phyloP scores from a whole-genome alignment of 176 grass and related monocot genomes.

The Urochloa ruziziensis region DNA sequence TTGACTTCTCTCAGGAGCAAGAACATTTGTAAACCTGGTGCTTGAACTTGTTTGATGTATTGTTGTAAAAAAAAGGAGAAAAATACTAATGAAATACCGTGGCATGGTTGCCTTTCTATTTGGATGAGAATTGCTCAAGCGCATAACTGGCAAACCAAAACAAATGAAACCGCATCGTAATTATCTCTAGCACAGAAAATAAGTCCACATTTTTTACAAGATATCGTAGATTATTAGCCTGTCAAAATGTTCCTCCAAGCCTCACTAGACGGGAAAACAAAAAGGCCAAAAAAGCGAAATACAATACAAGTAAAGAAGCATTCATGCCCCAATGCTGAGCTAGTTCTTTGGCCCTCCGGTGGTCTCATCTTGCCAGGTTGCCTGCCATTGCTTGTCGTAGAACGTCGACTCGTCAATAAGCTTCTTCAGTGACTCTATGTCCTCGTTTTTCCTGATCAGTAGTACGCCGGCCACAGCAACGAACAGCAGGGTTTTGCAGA shows the following conservation, averaged over 20 bases:
- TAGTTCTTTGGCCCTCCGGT: slow-evolving; percentile 45
- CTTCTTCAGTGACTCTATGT: slow-evolving; percentile 72
- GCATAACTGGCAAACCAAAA: background rate
- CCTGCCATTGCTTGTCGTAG: slow-evolving; percentile 97
- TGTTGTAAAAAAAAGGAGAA: background rate
- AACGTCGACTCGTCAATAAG: slow-evolving; percentile 80
- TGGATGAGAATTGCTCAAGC: background rate
- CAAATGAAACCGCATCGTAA: background rate
- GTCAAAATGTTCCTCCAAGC: background rate
- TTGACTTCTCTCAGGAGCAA: background rate
- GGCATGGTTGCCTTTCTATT: background rate
- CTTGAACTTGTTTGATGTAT: background rate
- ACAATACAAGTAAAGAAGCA: slow-evolving; percentile 10
- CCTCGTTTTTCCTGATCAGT: slow-evolving; percentile 82
- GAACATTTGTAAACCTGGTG: background rate
- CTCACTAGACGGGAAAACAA: slow-evolving; percentile 21
- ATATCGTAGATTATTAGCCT: background rate
- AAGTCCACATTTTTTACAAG: slow-evolving; percentile 38
- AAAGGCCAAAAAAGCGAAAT: background rate
- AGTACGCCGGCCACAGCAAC: slow-evolving; percentile 73
- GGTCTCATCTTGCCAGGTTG: slow-evolving; percentile 88
- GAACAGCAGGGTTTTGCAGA: slow-evolving; percentile 94
- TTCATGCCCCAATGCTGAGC: background rate
- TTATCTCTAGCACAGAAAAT: slow-evolving; percentile 20
- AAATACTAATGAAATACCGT: background rate